Evolutionary conservation across 1,139 yeast species (phyloP).

Genomic region (Diutina mesorugosa): DNA sequence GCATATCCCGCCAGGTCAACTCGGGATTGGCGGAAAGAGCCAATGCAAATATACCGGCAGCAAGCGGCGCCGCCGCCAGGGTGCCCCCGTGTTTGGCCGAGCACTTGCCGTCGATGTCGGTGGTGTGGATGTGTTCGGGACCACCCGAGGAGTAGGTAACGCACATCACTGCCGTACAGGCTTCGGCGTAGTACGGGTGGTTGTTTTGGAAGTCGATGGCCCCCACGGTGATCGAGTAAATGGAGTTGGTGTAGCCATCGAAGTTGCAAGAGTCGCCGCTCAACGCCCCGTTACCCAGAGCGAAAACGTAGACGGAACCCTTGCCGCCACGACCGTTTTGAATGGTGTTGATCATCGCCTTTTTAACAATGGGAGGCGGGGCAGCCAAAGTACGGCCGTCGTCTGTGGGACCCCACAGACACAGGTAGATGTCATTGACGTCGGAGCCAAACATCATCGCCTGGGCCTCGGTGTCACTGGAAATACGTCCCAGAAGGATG

Average conservation of each 20-base stretch:
- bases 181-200: conserved; percentile 84
- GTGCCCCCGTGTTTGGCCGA: conserved; percentile 84
- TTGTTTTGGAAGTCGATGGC: conserved; percentile 79
- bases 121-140: conserved; percentile 81
- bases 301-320: conserved; percentile 90
- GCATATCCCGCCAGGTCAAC: conserved; percentile 93
- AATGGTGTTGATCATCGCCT: conserved; percentile 78
- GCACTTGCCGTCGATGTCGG: conserved; percentile 70
- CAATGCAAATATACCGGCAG: conserved; percentile 85
- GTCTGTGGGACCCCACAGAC: conserved; percentile 99
- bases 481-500: conserved; percentile 67
- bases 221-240: conserved; percentile 89
- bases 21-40: conserved; percentile 73
- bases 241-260: conserved; percentile 95
- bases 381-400: conserved; percentile 80
- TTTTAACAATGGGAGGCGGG: conserved; percentile 66
- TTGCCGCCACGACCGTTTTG: conserved; percentile 69
- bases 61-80: conserved; percentile 97
- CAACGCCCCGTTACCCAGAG: conserved; percentile 88
- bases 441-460: conserved; percentile 73
- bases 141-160: conserved; percentile 91
- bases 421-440: conserved; percentile 81
- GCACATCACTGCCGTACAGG: conserved; percentile 93
- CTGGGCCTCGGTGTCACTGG: conserved; percentile 83
- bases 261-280: conserved; percentile 85